phyloP scores from a whole-genome alignment of 2,329 filamentous ascomycete species.

The Diaporthe nobilis region DNA sequence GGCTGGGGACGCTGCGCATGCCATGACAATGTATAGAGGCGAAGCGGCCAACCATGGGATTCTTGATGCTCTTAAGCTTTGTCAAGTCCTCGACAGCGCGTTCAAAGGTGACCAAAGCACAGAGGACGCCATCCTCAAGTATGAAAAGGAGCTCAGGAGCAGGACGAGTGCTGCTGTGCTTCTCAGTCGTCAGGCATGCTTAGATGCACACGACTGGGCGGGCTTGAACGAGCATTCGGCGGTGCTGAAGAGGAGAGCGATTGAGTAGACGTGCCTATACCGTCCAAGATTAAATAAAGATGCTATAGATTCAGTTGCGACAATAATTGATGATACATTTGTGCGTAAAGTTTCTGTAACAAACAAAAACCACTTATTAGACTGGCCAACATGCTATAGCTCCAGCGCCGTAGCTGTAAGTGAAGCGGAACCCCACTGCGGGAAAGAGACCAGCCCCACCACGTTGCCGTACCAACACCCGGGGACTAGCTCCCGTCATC shows the following conservation, averaged over 20 bases:
- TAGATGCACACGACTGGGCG: constrained; percentile 39
- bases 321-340: neutral
- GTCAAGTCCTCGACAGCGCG: constrained; percentile 45
- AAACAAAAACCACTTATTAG: neutral
- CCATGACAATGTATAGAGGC: constrained; percentile 70
- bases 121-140: constrained; percentile 27
- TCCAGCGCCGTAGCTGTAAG: neutral
- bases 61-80: constrained; percentile 52
- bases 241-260: constrained; percentile 7
- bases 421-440: neutral
- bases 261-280: neutral
- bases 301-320: neutral
- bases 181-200: constrained; percentile 33
- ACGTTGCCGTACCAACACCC: constrained; percentile 29
- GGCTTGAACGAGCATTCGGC: constrained; percentile 37
- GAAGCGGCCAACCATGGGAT: constrained; percentile 58
- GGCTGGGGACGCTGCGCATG: constrained; percentile 68
- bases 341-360: neutral
- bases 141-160: constrained; percentile 38
- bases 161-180: constrained; percentile 35
- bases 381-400: neutral
- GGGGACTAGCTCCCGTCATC: neutral
- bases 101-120: constrained; percentile 38
- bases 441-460: constrained; percentile 4
- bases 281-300: neutral